Percentiles rank a stretch among this genome's conserved stretches.
phyloP scores from a whole-genome alignment of 164 flowering plant genomes.

The Hamamelis virginiana region DNA sequence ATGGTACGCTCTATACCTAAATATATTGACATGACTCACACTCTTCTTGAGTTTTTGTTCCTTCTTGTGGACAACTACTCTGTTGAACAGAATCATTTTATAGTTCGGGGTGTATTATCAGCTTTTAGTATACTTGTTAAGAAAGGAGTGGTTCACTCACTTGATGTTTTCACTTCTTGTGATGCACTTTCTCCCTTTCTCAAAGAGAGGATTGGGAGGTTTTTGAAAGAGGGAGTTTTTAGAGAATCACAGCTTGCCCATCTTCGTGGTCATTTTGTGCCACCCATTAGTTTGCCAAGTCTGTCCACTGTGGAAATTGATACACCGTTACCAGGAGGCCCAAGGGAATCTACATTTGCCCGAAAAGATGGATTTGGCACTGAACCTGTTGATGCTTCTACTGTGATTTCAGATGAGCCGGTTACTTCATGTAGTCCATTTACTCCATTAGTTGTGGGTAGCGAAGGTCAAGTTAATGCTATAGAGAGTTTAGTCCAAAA shows the following conservation, averaged over 20 bases:
- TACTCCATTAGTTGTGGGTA: conserved; percentile 4
- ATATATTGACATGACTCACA: conserved; percentile 65
- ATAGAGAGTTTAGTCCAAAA: conserved; percentile 26
- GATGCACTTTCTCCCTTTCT: conserved; percentile 49
- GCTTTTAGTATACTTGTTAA: conserved; percentile 53
- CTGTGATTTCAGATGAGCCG: conserved; percentile 8
- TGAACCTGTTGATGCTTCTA: conserved; percentile 9
- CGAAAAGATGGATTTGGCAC: conserved; percentile 9
- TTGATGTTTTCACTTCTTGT: conserved; percentile 59
- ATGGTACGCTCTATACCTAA: conserved; percentile 72
- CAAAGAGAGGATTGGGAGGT: conserved; percentile 43
- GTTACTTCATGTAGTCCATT: conserved; percentile 10
- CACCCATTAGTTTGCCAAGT: conserved; percentile 16
- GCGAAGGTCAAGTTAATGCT: conserved; percentile 13
- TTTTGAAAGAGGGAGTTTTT: conserved; percentile 23
- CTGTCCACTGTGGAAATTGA: conserved; percentile 6
- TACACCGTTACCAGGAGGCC: conserved; percentile 5
- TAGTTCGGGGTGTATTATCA: conserved; percentile 55
- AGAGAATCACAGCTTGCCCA: conserved; percentile 7
- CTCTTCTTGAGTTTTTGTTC: conserved; percentile 75
- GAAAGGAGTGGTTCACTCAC: conserved; percentile 62
- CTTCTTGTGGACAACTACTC: conserved; percentile 71
- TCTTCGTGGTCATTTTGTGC: conserved; percentile 9
- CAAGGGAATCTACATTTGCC: conserved; percentile 1
- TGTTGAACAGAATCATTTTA: conserved; percentile 40